Base-by-base conservation (phyloP, 1,284 basidiomycete species). In the Ustilago curta region DNA sequence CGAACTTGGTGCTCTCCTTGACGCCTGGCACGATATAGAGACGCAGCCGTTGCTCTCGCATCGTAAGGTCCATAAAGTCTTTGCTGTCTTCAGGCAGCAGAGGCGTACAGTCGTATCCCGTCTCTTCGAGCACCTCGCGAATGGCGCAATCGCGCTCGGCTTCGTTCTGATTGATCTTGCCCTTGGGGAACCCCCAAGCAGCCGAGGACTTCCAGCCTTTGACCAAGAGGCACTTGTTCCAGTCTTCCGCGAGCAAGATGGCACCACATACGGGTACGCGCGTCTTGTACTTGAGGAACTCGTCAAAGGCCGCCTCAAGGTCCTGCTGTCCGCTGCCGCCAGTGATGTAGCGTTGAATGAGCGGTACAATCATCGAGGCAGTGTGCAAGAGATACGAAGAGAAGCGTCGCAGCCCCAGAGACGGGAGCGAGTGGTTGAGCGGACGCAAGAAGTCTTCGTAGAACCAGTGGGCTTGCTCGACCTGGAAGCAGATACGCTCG, bases 391-490 rank as follows among this genome's bases (percentile, higher is more conserved):
- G 88, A 87, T 93, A 91, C 52, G 92, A 91, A n/a, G 94, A 96
- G 87, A 99, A 99, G 78, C 91, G 91, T 87, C 96, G 95, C 78
- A 99, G 65, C 2, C 58, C 70, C 6, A 72, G 88, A 1, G 94
- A 93, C 0, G 95, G 95, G 39, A 98, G 90, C 59, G 90, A 89
- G 2, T 92, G 91, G 77, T 97, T 94, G 84, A 92, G 89, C 1
- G 86, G 86, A 19, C 96, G 92, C 70, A 99, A 91, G 81, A 97
- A 99, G 86, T 99, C 97, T 87, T 99, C 96, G 84, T 99, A 99
- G 86, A 95, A 99, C 97, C 97, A 99, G 86, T 99, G 96, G 19
- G 97, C 97, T 89, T 98, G 95, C 87, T 99, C 97, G 65, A 98
- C 94, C 87, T 99, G 97, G 87, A 99, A 99, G 87, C 94, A 97